Conservation (phyloP, 116 monocot genomes). For the Zostera marina region DNA sequence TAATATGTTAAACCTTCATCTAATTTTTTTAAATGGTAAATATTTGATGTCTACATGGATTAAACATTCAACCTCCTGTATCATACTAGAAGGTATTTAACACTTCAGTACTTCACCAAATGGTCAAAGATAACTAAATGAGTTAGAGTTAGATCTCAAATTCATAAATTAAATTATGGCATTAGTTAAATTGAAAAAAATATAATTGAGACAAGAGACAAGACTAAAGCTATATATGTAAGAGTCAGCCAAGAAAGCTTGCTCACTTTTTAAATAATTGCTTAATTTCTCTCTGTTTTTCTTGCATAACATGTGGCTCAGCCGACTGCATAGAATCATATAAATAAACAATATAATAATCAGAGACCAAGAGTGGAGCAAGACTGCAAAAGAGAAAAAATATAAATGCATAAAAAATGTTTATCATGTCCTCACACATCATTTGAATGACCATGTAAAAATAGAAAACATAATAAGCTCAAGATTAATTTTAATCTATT, state of each 20-base stretch:
- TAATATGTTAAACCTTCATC: not conserved
- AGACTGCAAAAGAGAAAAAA: too few relatives aligned
- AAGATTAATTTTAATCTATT: not conserved
- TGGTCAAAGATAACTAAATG: too few relatives aligned
- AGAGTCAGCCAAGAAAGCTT: not conserved
- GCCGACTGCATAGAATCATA: constrained; percentile 24
- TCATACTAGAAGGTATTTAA: too few relatives aligned
- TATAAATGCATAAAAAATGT: too few relatives aligned
- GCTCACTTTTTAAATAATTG: constrained; percentile 58
- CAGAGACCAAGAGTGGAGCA: too few relatives aligned
- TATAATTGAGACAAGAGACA: not conserved
- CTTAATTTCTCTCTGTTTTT: constrained; percentile 39
- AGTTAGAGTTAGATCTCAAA: too few relatives aligned
- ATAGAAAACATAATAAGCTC: not conserved
- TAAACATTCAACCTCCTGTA: too few relatives aligned
- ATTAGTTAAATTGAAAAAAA: not conserved
- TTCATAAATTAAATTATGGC: too few relatives aligned
- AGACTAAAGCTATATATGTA: not conserved
- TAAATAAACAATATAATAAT: not conserved
- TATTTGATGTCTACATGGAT: too few relatives aligned
- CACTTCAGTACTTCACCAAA: too few relatives aligned
- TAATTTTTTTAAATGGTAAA: not conserved
- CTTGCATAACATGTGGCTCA: constrained; percentile 34
- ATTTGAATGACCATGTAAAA: too few relatives aligned
- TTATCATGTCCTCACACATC: too few relatives aligned